phyloP scores from a whole-genome alignment of 805 yeast species.

The Scheffersomyces spartinae region DNA sequence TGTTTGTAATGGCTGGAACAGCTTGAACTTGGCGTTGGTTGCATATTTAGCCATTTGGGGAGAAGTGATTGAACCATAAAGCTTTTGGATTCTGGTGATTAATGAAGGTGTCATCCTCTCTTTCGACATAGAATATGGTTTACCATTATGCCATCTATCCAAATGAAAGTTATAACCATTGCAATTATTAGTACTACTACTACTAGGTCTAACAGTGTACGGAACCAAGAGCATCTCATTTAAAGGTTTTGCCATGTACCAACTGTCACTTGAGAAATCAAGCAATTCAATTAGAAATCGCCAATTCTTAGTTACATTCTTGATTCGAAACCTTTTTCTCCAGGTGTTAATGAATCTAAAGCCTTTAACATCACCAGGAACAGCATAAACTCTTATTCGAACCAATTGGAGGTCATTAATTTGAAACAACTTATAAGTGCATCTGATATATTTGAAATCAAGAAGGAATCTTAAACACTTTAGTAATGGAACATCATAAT shows the following conservation, averaged over 20 bases:
- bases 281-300: conserved; percentile 22
- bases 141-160: conserved; percentile 14
- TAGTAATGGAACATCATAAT: conserved; percentile 12
- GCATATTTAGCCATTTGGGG: too few relatives aligned
- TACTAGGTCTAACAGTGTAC: conserved; percentile 1
- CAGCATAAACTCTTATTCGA: conserved; percentile 33
- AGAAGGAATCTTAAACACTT: conserved; percentile 33
- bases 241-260: conserved; percentile 15
- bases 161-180: conserved; percentile 1
- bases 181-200: background rate
- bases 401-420: conserved; percentile 5
- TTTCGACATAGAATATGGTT: too few relatives aligned
- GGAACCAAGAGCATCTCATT: conserved; percentile 1
- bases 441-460: conserved; percentile 25
- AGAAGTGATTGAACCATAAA: too few relatives aligned
- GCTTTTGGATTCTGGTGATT: too few relatives aligned
- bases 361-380: conserved; percentile 35
- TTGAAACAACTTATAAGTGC: conserved; percentile 29
- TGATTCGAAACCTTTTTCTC: conserved; percentile 21
- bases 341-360: conserved; percentile 18
- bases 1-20: background rate
- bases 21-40: too few relatives aligned
- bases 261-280: conserved; percentile 30
- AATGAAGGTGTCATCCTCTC: too few relatives aligned
- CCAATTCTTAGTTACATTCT: conserved; percentile 19